phyloP scores from a whole-genome alignment of 2,329 filamentous ascomycete species.

The Colletotrichum higginsianum region DNA sequence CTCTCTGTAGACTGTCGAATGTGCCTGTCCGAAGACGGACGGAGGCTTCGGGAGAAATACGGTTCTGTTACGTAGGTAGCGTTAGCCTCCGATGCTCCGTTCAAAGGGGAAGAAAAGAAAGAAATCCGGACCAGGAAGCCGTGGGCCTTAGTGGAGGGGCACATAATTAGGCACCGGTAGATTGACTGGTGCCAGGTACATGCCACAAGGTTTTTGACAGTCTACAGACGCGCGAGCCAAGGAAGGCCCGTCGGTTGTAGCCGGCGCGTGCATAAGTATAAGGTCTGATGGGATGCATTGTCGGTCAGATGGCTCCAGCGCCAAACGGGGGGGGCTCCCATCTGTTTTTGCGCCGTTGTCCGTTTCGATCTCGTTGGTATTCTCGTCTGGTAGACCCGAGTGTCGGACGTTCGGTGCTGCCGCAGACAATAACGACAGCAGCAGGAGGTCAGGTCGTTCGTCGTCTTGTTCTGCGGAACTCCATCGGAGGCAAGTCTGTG shows the following conservation, averaged over 20 bases:
- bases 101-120: conserved; percentile 29
- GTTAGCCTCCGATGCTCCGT: conserved; percentile 5
- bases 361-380: conserved; percentile 9
- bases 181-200: conserved; percentile 32
- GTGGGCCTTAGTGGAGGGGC: conserved; percentile 20
- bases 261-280: conserved; percentile 18
- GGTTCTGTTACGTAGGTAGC: conserved; percentile 18
- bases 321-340: not conserved
- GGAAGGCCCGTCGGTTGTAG: conserved; percentile 35
- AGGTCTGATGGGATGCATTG: conserved; percentile 14
- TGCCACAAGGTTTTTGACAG: conserved; percentile 12
- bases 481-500: conserved; percentile 31
- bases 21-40: conserved; percentile 17
- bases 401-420: not conserved
- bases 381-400: not conserved
- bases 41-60: conserved; percentile 16
- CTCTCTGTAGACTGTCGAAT: not conserved
- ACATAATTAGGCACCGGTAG: no score
- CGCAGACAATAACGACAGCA: conserved; percentile 6
- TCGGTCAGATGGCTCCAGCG: conserved; percentile 30
- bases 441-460: conserved; percentile 18
- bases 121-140: conserved; percentile 12
- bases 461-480: conserved; percentile 40
- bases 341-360: conserved; percentile 20
- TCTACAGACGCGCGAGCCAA: conserved; percentile 12